These are phyloP conservation scores for Quercus cerris DNA, from an alignment of 306 rosid genomes.

Conservation along the genomic window DNA sequence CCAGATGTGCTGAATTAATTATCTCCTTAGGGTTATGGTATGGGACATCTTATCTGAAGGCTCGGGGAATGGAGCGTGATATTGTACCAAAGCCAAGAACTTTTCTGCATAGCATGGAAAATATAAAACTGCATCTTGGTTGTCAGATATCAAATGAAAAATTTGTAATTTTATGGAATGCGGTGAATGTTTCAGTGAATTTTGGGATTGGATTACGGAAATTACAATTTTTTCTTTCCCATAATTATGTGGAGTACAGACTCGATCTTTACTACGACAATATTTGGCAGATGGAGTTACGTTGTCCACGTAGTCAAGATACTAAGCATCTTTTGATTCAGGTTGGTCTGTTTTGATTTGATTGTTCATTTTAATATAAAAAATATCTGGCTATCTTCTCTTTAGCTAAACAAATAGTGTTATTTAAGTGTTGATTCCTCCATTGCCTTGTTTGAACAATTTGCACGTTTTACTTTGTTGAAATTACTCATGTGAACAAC, in stretches of 20 bases:
- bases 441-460: neutral
- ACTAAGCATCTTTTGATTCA: constrained; percentile 61
- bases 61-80: constrained; percentile 42
- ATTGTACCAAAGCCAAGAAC: constrained; percentile 48
- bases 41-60: constrained; percentile 31
- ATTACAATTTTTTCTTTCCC: constrained; percentile 31
- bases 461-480: neutral
- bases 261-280: constrained; percentile 60
- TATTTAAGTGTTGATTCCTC: neutral
- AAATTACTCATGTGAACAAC: neutral
- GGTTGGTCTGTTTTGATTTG: constrained; percentile 33
- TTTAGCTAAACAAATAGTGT: neutral
- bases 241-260: constrained; percentile 29
- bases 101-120: neutral
- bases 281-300: constrained; percentile 63
- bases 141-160: constrained; percentile 48
- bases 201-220: constrained; percentile 52
- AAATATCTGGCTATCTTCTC: neutral
- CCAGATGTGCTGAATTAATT: constrained; percentile 31
- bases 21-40: constrained; percentile 26
- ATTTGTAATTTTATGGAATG: constrained; percentile 40
- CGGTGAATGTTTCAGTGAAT: constrained; percentile 30
- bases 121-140: constrained; percentile 58
- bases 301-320: constrained; percentile 33
- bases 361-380: neutral